Conservation (phyloP, 768 basidiomycete species). For the Symmetrospora coprosmae region DNA sequence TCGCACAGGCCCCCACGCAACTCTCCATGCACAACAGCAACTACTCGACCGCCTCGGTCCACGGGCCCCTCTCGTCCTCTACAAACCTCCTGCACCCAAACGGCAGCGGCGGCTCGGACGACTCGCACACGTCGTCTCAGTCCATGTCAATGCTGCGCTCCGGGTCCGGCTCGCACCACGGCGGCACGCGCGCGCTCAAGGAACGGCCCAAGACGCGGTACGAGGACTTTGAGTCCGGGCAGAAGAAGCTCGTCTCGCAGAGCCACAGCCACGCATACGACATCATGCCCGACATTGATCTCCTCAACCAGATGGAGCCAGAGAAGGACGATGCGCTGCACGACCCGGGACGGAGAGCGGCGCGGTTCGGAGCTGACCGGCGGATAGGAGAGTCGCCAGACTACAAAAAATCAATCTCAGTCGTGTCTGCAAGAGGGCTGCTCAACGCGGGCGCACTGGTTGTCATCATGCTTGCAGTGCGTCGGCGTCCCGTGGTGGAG, state of each 20-base stretch:
- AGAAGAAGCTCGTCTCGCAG: background rate
- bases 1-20: constrained; percentile 11
- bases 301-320: background rate
- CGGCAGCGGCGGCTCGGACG: too few species aligned
- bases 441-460: constrained; percentile 13
- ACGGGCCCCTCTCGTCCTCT: background rate
- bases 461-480: background rate
- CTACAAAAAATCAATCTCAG: background rate
- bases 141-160: too few species aligned
- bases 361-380: constrained; percentile 5
- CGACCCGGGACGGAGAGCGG: background rate
- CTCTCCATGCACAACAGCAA: background rate
- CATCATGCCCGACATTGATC: constrained; percentile 16
- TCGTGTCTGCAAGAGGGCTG: background rate
- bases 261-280: background rate
- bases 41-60: constrained; percentile 6
- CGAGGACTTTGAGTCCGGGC: background rate
- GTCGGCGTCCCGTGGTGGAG: background rate
- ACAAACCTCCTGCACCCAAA: background rate
- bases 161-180: background rate
- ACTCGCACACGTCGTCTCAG: too few species aligned
- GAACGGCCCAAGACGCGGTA: constrained; percentile 14
- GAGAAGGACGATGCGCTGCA: constrained; percentile 22
- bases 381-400: constrained; percentile 6
- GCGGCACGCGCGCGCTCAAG: background rate